Evolutionary conservation across 768 basidiomycete species (phyloP).

Genomic region (Kwoniella sp.): DNA sequence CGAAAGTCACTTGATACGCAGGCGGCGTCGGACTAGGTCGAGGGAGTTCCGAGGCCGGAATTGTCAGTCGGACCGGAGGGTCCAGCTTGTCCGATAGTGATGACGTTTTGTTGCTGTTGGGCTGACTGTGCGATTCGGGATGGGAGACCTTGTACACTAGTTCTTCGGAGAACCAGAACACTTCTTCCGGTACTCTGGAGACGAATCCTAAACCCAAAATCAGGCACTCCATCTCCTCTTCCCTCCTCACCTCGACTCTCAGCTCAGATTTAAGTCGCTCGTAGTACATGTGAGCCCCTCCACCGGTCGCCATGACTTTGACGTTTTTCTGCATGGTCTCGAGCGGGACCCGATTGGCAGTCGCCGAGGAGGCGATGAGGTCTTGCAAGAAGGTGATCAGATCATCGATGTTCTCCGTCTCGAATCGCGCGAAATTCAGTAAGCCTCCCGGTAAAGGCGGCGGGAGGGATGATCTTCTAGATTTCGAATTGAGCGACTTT

Average conservation of each 20-base stretch:
- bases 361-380: constrained; percentile 82
- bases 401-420: constrained; percentile 81
- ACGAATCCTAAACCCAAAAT: constrained; percentile 96
- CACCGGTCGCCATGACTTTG: constrained; percentile 97
- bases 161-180: constrained; percentile 98
- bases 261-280: constrained; percentile 74
- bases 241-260: constrained; percentile 79
- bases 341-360: constrained; percentile 80
- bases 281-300: constrained; percentile 93
- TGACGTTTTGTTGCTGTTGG: not conserved
- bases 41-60: constrained; percentile 62
- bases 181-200: constrained; percentile 92
- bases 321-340: constrained; percentile 89
- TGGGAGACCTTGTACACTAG: constrained; percentile 71
- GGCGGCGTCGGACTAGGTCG: constrained; percentile 91
- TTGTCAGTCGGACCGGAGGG: constrained; percentile 28
- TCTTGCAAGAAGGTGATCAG: constrained; percentile 84
- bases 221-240: constrained; percentile 99
- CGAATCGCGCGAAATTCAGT: constrained; percentile 95
- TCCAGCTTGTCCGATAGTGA: constrained; percentile 4
- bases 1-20: constrained; percentile 83
- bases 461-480: constrained; percentile 70
- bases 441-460: constrained; percentile 92
- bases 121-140: constrained; percentile 29
- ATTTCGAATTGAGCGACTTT: constrained; percentile 59